Base-by-base conservation (phyloP, 2,329 filamentous ascomycete species). In the Cercospora zeae-maydis region DNA sequence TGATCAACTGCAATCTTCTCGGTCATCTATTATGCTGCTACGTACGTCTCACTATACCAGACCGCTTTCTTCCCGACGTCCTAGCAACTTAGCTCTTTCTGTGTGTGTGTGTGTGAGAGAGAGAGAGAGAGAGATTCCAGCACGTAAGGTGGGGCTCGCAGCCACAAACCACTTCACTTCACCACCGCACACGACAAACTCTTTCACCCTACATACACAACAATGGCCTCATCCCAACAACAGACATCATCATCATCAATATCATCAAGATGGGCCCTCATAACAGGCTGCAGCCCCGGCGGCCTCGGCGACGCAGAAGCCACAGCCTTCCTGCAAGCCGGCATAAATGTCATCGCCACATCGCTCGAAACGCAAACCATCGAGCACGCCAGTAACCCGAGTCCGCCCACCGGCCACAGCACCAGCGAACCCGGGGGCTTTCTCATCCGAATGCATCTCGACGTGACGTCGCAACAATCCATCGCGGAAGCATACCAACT, bases 271-370 rank as follows among this genome's bases (percentile, higher is more conserved):
- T 81, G 82, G 71, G 75, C 81, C 3, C 76, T 83, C 10, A 71
- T 84, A 33, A 76, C 83, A 13, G 82, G 82, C 13, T 81, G 80
- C 19, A 80, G 77, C n/a, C 78, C 77, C 2, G 67, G 66, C 4
- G 79, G 79, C 19, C 79, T 81, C 51, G 80, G 82, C 37, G 74
- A 78, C 63, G 80, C 80, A 3, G 74, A 83, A 13, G 77, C 81
- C 4, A 73, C 76, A 36, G 77, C 76, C 62, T 71, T 83, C 14
- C 73, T 83, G 1, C 66, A 76, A 55, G 76, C 79, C 60, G 80
- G 78, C 19, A 77, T 78, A 63, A 74, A 75, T 27, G 77, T 82
- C 47, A 77, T 83, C 52, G 74, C 81, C 6, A 77, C 79, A 19
- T 56, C 64, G 5, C 24, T 61, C 51, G 73, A 78, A 45, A 73